Conservation (phyloP, 257 asterid genomes). For the Ocimum tenuiflorum region DNA sequence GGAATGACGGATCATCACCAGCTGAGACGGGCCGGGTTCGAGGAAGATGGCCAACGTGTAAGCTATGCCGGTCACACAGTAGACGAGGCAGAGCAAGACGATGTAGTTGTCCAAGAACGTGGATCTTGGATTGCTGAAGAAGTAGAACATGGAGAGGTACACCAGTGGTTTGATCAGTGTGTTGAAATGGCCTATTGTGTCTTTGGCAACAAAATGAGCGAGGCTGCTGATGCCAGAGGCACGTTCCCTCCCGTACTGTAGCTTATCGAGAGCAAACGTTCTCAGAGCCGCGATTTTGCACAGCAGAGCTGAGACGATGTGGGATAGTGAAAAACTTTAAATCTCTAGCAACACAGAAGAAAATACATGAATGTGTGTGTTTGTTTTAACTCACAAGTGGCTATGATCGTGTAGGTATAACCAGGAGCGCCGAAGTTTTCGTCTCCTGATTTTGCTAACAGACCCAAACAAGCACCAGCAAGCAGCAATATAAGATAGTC, state of each 20-base stretch:
- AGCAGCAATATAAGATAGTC: constrained; percentile 76
- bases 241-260: constrained; percentile 58
- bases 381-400: constrained; percentile 60
- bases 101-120: constrained; percentile 51
- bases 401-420: constrained; percentile 79
- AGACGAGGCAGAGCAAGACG: constrained; percentile 56
- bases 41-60: constrained; percentile 60
- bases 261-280: constrained; percentile 54
- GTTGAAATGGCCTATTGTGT: constrained; percentile 62
- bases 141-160: constrained; percentile 61
- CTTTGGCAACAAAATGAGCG: constrained; percentile 62
- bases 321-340: neutral
- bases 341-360: neutral
- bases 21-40: constrained; percentile 73
- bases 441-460: constrained; percentile 58
- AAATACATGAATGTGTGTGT: neutral
- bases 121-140: constrained; percentile 70
- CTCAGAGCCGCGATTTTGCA: constrained; percentile 67
- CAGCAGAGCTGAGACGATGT: constrained; percentile 39
- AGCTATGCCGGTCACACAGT: constrained; percentile 69
- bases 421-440: constrained; percentile 82
- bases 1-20: constrained; percentile 32
- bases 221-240: constrained; percentile 71
- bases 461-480: constrained; percentile 93
- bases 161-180: constrained; percentile 63